Conservation (phyloP, 2,329 filamentous ascomycete genomes). For the Sclerotiophoma versabilis region DNA sequence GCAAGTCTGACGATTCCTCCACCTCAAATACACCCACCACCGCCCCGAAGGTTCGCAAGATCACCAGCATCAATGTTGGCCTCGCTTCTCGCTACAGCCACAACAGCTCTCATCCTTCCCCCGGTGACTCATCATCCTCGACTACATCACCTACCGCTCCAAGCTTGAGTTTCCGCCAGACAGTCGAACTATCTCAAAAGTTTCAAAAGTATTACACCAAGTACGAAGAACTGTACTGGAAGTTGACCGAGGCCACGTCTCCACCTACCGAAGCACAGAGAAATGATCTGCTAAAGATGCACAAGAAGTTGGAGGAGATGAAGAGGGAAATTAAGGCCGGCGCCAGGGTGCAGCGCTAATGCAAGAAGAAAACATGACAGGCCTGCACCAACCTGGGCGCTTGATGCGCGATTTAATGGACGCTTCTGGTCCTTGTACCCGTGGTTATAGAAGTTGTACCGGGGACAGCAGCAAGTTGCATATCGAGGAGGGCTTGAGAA, state of each 20-base stretch:
- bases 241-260: conserved; percentile 49
- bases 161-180: conserved; percentile 53
- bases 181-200: conserved; percentile 54
- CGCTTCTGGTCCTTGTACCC: conserved; percentile 1
- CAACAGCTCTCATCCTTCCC: conserved; percentile 42
- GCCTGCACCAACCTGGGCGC: conserved; percentile 6
- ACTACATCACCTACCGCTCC: conserved; percentile 44
- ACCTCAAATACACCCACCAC: conserved; percentile 38
- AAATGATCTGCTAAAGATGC: conserved; percentile 61
- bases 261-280: conserved; percentile 59
- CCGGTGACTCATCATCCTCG: conserved; percentile 44
- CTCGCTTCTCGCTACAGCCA: conserved; percentile 46
- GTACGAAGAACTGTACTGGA: conserved; percentile 64
- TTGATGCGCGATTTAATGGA: conserved; percentile 5
- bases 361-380: conserved; percentile 2
- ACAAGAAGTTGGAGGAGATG: conserved; percentile 61
- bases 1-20: conserved; percentile 53
- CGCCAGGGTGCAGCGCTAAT: conserved; percentile 38
- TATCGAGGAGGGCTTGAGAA: conserved; percentile 4
- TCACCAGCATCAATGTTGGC: conserved; percentile 44
- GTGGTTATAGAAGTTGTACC: conserved; percentile 4
- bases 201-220: conserved; percentile 67
- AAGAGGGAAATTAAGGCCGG: conserved; percentile 63
- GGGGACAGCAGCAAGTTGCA: conserved; percentile 15
- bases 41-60: conserved; percentile 42